Base-by-base conservation (phyloP, 257 asterid species). In the Solanum dulcamara region DNA sequence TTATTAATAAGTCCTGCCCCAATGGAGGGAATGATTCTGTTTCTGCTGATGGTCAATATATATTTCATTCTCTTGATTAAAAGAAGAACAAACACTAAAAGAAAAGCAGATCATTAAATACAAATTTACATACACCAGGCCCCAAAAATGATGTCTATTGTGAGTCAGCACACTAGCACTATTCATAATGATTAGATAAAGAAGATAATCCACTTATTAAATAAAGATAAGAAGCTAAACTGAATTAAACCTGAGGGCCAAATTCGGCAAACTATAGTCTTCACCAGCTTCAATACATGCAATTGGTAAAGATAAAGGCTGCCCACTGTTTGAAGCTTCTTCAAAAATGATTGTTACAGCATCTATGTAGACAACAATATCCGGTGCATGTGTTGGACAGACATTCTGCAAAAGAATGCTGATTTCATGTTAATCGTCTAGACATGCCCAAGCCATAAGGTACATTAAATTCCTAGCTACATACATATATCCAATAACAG, bases 231-330 rank as follows among this genome's bases (percentile, higher is more conserved):
- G 81, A 48, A 59, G 79, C 22, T 32, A 68, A 84, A 84, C 11
- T 1, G 40, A 33, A 84, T 87, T 88, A 75, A 88, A 97, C 99
- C 99, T 97, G 92, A 97, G 98, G 57, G 93, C 93, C 87, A 97
- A 86, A 92, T 95, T 94, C 67, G 99, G 99, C 57, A 97, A 89
- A 87, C 91, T 89, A 91, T 88, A 90, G 87, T 90, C 91, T 77
- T 87, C 91, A 88, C 99, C 99, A 90, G 98, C 93, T 90, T 95
- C 99, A 88, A 93, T 92, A 87, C 98, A 95, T 83, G 96, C 93
- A 86, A 93, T 91, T n/a, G 96, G 99, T 84, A 92, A 90, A 85
- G 90, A 91, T 64, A 90, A 88, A 64, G 98, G 97, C 7, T 91
- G 93, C 85, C 97, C 99, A 88, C 91, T 95, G 87, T 89, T 92